Evolutionary conservation across 1,284 basidiomycete genomes (phyloP).

Genomic region (Tylopilus orsonianus): DNA sequence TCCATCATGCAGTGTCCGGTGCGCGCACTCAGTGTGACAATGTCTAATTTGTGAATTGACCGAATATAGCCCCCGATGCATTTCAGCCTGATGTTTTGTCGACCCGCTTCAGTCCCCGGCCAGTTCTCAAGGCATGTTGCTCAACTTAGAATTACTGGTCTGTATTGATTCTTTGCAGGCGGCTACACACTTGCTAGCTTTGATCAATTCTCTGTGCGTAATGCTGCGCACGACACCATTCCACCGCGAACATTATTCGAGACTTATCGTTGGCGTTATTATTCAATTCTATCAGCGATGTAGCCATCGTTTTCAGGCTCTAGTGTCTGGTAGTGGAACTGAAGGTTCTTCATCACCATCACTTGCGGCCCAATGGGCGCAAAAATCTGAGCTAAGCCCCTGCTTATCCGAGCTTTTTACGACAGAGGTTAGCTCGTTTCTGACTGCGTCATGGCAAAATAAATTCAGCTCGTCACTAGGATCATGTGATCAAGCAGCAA

Average conservation of each 20-base stretch:
- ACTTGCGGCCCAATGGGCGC: constrained; percentile 86
- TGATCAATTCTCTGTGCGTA: constrained; percentile 89
- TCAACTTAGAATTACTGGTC: background rate
- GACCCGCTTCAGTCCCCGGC: constrained; percentile 59
- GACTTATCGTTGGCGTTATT: constrained; percentile 93
- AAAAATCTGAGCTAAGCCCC: constrained; percentile 73
- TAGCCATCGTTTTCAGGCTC: constrained; percentile 80
- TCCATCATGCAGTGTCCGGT: constrained; percentile 86
- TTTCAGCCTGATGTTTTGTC: constrained; percentile 78
- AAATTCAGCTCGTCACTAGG: constrained; percentile 30
- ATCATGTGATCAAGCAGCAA: constrained; percentile 47
- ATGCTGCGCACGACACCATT: constrained; percentile 96
- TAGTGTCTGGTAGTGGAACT: constrained; percentile 51
- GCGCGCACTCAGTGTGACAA: constrained; percentile 21
- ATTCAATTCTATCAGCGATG: constrained; percentile 97
- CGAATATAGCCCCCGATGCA: constrained; percentile 67
- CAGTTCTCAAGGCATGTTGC: constrained; percentile 72
- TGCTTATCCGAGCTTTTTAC: constrained; percentile 65
- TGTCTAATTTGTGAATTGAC: constrained; percentile 8
- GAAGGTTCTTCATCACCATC: constrained; percentile 47
- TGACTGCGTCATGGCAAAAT: constrained; percentile 1
- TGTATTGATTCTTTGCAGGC: constrained; percentile 48
- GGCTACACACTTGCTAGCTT: constrained; percentile 80
- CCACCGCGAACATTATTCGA: constrained; percentile 90
- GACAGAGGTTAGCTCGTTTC: constrained; percentile 37